A percentile compares a stretch with the other conserved stretches of the same genome.
Evolutionary conservation across 192 early-diverging fungal genomes (phyloP).

Genomic region (Obelidium mucronatum): DNA sequence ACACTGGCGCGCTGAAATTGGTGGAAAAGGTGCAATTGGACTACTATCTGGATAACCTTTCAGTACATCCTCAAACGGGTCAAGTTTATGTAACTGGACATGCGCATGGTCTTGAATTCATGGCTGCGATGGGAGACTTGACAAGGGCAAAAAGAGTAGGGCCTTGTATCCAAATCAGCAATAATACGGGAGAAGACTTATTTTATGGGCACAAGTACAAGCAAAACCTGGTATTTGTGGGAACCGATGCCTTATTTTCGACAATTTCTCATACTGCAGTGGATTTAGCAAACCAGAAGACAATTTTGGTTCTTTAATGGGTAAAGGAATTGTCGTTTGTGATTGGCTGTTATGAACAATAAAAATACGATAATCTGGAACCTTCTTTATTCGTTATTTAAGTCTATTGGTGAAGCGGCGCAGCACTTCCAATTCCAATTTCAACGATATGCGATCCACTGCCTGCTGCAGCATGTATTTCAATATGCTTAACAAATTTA

Average conservation of each 20-base stretch:
- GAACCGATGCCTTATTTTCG: constrained; percentile 5
- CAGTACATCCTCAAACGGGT: constrained; percentile 9
- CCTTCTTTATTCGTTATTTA: background rate
- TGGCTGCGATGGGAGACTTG: background rate
- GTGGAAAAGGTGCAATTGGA: constrained; percentile 18
- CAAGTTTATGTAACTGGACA: background rate
- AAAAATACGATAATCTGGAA: background rate
- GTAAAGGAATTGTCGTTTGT: constrained; percentile 9
- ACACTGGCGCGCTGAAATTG: constrained; percentile 6
- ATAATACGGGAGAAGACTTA: constrained; percentile 27
- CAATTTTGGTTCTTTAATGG: constrained; percentile 14
- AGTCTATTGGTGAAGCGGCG: background rate
- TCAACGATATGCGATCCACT: background rate
- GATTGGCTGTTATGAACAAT: constrained; percentile 16
- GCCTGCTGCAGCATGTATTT: background rate
- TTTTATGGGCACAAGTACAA: constrained; percentile 35
- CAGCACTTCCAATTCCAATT: background rate
- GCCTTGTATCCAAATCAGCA: background rate
- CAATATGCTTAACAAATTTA: constrained; percentile 4
- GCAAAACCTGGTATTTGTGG: constrained; percentile 8
- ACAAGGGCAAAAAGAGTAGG: background rate
- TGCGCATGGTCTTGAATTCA: background rate
- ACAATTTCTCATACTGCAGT: constrained; percentile 8
- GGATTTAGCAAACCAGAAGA: background rate
- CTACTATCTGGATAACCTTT: constrained; percentile 15